Conservation (phyloP, 768 basidiomycete species). For the Pleurotus tuber-regium region DNA sequence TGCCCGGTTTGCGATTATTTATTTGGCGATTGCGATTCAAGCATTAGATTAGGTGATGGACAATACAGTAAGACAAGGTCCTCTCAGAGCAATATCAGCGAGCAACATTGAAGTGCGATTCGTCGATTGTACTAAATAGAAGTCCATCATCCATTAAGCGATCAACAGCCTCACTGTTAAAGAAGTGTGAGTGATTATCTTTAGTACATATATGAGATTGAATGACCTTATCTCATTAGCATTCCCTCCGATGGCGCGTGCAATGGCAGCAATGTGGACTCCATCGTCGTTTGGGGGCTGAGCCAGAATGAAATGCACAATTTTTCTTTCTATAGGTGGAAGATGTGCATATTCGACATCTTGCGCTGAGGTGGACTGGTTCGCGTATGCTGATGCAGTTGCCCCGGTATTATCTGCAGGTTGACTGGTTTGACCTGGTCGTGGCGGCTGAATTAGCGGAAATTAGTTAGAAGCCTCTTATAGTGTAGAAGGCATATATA, state of each 20-base stretch:
- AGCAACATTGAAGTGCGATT: slow-evolving; percentile 73
- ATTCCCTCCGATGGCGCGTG: slow-evolving; percentile 57
- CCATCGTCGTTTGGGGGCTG: slow-evolving; percentile 56
- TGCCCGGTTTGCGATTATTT: not conserved
- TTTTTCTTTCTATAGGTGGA: slow-evolving; percentile 56
- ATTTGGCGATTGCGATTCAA: not conserved
- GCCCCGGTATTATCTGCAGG: slow-evolving; percentile 15
- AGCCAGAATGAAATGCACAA: slow-evolving; percentile 59
- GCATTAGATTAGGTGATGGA: not conserved
- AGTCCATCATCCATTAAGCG: slow-evolving; percentile 75
- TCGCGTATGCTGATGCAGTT: slow-evolving; percentile 41
- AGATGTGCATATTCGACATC: slow-evolving; percentile 54
- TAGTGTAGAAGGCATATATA: slow-evolving; percentile 29
- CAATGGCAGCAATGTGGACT: slow-evolving; percentile 70
- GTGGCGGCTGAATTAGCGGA: slow-evolving; percentile 28
- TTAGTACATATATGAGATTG: not conserved
- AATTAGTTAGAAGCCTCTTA: no score
- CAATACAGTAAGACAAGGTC: not conserved
- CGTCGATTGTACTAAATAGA: slow-evolving; percentile 79
- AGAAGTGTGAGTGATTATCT: slow-evolving; percentile 5
- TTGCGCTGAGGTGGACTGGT: slow-evolving; percentile 25
- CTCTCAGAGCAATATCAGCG: slow-evolving; percentile 19
- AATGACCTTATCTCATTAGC: slow-evolving; percentile 64
- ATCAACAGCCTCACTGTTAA: slow-evolving; percentile 68
- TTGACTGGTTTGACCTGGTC: slow-evolving; percentile 23